A percentile compares a stretch with the other conserved stretches of the same genome.
Evolutionary conservation across 2,329 filamentous ascomycete genomes (phyloP).

Genomic region (Biscogniauxia mediterranea): DNA sequence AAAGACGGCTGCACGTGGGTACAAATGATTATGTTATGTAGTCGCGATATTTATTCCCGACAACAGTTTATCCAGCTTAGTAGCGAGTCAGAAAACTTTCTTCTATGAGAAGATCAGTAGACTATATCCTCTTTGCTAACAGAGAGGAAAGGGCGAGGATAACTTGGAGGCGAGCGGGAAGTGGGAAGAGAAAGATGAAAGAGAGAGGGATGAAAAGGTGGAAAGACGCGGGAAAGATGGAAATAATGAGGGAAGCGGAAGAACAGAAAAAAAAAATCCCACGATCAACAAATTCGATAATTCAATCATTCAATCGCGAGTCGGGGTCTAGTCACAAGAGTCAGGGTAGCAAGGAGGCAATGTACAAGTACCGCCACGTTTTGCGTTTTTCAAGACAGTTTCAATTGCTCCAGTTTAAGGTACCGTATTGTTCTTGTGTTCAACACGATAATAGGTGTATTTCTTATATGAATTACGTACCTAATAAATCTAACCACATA

Average conservation of each 20-base stretch:
- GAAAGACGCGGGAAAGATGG: constrained; percentile 28
- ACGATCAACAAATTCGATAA: constrained; percentile 21
- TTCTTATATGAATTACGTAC: constrained; percentile 1
- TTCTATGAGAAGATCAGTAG: constrained; percentile 4
- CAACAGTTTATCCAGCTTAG: constrained; percentile 11
- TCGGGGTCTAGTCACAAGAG: constrained; percentile 11
- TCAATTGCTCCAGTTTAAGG: neutral
- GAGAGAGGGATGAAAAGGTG: constrained; percentile 19
- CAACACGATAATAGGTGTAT: neutral
- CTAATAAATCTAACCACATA: neutral
- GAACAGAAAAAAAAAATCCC: constrained; percentile 18
- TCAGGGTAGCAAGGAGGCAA: constrained; percentile 14
- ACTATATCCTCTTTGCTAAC: constrained; percentile 12
- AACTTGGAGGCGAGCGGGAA: constrained; percentile 19
- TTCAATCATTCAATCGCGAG: neutral
- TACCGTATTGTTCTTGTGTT: neutral
- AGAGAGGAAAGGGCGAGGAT: constrained; percentile 12
- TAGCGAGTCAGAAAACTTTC: neutral
- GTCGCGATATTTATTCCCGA: constrained; percentile 14
- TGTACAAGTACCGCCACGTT: constrained; percentile 14
- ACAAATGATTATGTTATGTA: constrained; percentile 12
- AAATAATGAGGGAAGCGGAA: constrained; percentile 29
- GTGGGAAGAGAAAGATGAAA: constrained; percentile 17
- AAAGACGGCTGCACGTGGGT: constrained; percentile 22
- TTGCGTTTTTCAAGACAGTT: constrained; percentile 1